These are phyloP conservation scores for Hypoxylon sp. DNA, from an alignment of 2,329 filamentous ascomycete genomes.

Conservation along the genomic window DNA sequence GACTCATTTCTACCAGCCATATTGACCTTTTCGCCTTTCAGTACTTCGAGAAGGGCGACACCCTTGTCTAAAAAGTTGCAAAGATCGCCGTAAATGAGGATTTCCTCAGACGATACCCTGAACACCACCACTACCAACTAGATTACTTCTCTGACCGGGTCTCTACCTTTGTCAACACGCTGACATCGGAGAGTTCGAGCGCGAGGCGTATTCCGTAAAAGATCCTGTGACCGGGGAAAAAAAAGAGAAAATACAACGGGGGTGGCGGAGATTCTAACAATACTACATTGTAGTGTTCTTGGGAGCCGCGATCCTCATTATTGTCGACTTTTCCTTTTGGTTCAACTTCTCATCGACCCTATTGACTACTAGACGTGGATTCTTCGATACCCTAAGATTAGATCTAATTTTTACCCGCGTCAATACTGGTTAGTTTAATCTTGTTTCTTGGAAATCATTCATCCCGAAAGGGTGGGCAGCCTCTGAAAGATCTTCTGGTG, in stretches of 20 bases:
- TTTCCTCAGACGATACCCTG: neutral
- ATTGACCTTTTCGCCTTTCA: slow-evolving; percentile 10
- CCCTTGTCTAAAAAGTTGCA: neutral
- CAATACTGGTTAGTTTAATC: slow-evolving; percentile 50
- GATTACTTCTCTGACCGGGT: neutral
- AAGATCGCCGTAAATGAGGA: neutral
- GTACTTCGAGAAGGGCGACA: slow-evolving; percentile 20
- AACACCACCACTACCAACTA: neutral
- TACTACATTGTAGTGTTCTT: slow-evolving; percentile 41
- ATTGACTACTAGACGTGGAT: slow-evolving; percentile 52
- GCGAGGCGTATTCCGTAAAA: neutral
- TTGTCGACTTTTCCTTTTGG: slow-evolving; percentile 44
- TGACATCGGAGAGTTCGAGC: neutral
- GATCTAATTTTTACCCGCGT: slow-evolving; percentile 51
- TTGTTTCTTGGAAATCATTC: slow-evolving; percentile 28
- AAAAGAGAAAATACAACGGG: neutral
- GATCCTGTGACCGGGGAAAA: too few relatives aligned
- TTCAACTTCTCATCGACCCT: slow-evolving; percentile 44
- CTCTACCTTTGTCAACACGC: neutral
- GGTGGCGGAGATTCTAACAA: slow-evolving; percentile 42
- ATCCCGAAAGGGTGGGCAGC: slow-evolving; percentile 13
- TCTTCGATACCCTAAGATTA: slow-evolving; percentile 56
- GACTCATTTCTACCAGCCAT: slow-evolving; percentile 7
- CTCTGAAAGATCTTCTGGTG: slow-evolving; percentile 21
- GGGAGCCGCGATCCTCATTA: slow-evolving; percentile 4